These are phyloP conservation scores for Globisporangium spinosum DNA, from an alignment of 352 stramenopile genomes.

Conservation along the genomic window DNA sequence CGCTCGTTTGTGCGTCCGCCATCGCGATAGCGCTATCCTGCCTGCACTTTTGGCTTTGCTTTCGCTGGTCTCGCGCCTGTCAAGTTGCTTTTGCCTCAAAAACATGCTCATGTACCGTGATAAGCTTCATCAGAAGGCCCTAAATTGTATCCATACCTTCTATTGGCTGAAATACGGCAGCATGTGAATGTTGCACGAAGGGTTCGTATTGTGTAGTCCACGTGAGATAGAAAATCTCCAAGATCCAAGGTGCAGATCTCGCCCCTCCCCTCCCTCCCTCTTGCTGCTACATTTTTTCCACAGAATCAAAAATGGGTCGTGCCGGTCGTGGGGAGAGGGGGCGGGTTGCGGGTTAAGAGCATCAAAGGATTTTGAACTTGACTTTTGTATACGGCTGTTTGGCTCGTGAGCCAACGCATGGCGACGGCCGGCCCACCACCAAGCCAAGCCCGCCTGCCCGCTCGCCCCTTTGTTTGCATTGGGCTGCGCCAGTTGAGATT, in stretches of 20 bases:
- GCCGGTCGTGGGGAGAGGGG: not conserved
- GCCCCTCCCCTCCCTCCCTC: not conserved
- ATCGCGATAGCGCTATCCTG: not conserved
- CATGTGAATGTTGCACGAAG: not conserved
- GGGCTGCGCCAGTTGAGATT: constrained; percentile 25
- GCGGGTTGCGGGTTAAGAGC: not conserved
- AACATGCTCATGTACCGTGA: not conserved
- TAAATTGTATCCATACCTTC: not conserved
- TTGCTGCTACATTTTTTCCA: not conserved
- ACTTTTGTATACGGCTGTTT: not conserved
- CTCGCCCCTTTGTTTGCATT: constrained; percentile 6
- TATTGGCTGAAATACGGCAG: constrained; percentile 1
- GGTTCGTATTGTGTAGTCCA: constrained; percentile 16
- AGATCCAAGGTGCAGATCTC: constrained; percentile 17
- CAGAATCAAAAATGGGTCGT: not conserved
- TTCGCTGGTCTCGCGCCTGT: not conserved
- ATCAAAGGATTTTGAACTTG: not conserved
- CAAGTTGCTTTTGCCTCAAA: not conserved
- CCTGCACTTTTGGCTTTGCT: not conserved
- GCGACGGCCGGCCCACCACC: not conserved
- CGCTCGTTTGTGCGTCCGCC: constrained; percentile 8
- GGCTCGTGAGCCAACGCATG: not conserved
- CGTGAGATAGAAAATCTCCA: constrained; percentile 37
- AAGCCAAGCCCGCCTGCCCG: not conserved
- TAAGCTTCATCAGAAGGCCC: not conserved